These are phyloP conservation scores for Aspergillus spinulosporus DNA, from an alignment of 2,329 filamentous ascomycete species.

Conservation along the genomic window DNA sequence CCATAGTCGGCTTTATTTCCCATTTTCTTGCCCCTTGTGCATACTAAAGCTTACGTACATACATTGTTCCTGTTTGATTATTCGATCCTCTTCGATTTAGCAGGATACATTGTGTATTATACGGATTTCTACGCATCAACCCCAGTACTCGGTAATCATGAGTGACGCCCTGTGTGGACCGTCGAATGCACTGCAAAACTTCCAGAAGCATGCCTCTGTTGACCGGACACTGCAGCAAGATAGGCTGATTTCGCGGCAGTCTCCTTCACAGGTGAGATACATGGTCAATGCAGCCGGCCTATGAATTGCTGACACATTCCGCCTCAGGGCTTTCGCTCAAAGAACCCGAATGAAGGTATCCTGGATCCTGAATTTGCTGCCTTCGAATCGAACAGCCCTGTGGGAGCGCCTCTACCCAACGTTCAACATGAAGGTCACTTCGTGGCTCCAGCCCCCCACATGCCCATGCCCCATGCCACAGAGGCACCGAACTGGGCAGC, in stretches of 20 bases:
- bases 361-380: constrained; percentile 69
- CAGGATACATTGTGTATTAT: neutral
- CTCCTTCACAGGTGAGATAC: constrained; percentile 55
- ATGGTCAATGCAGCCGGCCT: neutral
- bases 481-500: constrained; percentile 43
- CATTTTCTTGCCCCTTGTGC: constrained; percentile 8
- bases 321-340: constrained; percentile 62
- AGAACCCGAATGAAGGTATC: constrained; percentile 53
- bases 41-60: constrained; percentile 3
- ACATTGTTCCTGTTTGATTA: neutral
- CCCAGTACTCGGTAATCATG: constrained; percentile 49
- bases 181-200: constrained; percentile 71
- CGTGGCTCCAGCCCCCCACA: constrained; percentile 25
- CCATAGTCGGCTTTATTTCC: neutral
- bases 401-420: constrained; percentile 36
- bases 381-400: constrained; percentile 55
- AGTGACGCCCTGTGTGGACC: constrained; percentile 70
- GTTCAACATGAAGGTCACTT: constrained; percentile 39
- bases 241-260: constrained; percentile 57
- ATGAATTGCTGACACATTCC: constrained; percentile 14
- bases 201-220: constrained; percentile 67
- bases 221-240: constrained; percentile 74
- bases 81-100: neutral
- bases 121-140: neutral
- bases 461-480: constrained; percentile 26